Base-by-base conservation (phyloP, 768 basidiomycete genomes). In the Suillus tomentosus region DNA sequence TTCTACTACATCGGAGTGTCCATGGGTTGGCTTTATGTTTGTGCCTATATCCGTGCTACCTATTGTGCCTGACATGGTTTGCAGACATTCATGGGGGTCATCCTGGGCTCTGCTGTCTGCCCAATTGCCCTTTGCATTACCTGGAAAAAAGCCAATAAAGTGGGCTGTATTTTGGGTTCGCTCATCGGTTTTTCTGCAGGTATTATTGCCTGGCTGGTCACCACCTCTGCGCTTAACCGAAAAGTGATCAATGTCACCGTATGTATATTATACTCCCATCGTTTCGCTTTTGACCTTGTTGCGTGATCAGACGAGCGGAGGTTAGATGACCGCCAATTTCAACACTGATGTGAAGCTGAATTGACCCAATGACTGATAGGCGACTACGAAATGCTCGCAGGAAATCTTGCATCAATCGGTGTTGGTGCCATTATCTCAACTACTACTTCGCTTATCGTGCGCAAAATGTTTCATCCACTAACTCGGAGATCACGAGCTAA, bases 1-100 rank as follows among this genome's bases (percentile, higher is more conserved):
- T 96, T 96, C 81, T 93, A 80, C 77, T 95, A 91, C 73, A 94
- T 95, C 67, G 94, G 94, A 8, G 88, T 96, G 36, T 92, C 90
- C 31, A 90, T 96, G 90, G 94, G 94, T 24, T 96, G 94, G 92
- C 87, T 96, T 62, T 95, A 95, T 68, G 90, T 92, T 67, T 58
- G 89, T 81, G 34, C 45, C 7, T 40, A 27, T n/a, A n/a, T 48
- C 34, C 5, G 11, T 24, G 14, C 37, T n/a, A 19, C 2, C 31
- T 2, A 31, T 57, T n/a, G 39, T 34, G 54, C 9, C 43, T 61
- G 59, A 57, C 50, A 36, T 56, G 8, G 43, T 14, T 13, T n/a
- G 37, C 63, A 92, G 91, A 91, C 88, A 7, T 92, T 93, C 76
- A 94, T 94, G 92, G 93, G 94, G 2, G 90, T 92, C 57, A 85